Conservation (phyloP, 2,329 filamentous ascomycete species). For the Leptographium wingfieldii region DNA sequence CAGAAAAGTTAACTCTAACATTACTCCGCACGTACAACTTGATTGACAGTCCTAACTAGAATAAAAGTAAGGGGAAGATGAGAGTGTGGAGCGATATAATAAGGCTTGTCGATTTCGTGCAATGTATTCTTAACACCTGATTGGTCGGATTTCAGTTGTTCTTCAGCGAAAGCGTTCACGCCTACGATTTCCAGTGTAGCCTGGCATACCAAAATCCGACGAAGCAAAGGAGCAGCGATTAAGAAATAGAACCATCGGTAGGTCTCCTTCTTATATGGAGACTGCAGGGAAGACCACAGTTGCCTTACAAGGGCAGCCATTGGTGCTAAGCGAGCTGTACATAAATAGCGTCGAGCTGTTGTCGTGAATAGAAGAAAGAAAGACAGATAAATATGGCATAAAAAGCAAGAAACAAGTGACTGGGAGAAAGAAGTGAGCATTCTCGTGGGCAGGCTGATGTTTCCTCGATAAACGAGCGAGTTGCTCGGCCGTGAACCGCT, state of each 20-base stretch:
- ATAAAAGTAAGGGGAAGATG: neutral
- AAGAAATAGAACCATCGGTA: neutral
- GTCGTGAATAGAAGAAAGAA: neutral
- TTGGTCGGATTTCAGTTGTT: neutral
- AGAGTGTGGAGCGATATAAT: neutral
- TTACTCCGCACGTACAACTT: too few species aligned
- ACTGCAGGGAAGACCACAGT: neutral
- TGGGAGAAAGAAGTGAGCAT: neutral
- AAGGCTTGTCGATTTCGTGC: slow-evolving; percentile 1
- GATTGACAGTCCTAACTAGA: neutral
- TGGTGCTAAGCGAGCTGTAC: neutral
- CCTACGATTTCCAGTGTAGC: neutral
- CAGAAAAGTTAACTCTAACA: neutral
- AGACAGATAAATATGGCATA: neutral
- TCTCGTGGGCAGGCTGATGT: neutral
- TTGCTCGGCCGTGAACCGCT: neutral
- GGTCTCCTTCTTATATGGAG: neutral
- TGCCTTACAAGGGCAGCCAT: neutral
- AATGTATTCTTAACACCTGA: slow-evolving; percentile 5
- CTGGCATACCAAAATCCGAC: neutral
- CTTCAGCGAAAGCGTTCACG: neutral
- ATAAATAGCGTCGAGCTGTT: neutral
- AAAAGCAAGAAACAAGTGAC: neutral
- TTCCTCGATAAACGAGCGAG: neutral
- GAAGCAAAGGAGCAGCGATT: too few species aligned